These are phyloP conservation scores for Hemileccinum impolitum DNA, from an alignment of 768 basidiomycete genomes.

Conservation along the genomic window DNA sequence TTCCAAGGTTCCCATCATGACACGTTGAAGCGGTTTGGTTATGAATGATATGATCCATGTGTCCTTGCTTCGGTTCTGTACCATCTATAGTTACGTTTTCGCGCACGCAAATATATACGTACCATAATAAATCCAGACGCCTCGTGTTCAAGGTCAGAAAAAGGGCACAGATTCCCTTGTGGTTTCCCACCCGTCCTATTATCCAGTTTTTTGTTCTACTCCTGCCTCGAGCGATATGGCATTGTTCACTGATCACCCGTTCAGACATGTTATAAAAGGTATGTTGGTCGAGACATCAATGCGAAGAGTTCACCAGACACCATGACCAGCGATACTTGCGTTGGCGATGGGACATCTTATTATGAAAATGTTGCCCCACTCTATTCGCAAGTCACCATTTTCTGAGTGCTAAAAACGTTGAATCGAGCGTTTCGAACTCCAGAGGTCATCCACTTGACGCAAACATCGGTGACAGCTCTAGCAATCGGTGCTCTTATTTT, in stretches of 20 bases:
- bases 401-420: not conserved
- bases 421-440: conserved; percentile 13
- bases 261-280: conserved; percentile 34
- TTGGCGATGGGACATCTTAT: conserved; percentile 48
- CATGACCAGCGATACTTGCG: conserved; percentile 42
- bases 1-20: not conserved
- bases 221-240: conserved; percentile 24
- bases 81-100: conserved; percentile 16
- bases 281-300: conserved; percentile 1
- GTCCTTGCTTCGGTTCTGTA: conserved; percentile 11
- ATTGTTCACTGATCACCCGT: conserved; percentile 31
- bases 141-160: conserved; percentile 29
- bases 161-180: conserved; percentile 10
- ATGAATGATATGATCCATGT: conserved; percentile 7
- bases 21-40: not conserved
- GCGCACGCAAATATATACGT: not conserved
- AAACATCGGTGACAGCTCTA: conserved; percentile 69
- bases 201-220: conserved; percentile 14
- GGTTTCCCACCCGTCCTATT: conserved; percentile 28
- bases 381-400: conserved; percentile 28
- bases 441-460: conserved; percentile 67
- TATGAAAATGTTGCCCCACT: conserved; percentile 44
- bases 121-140: conserved; percentile 15
- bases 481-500: conserved; percentile 63
- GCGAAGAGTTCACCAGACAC: conserved; percentile 9